A percentile compares a stretch with the other conserved stretches of the same genome.
Conservation (phyloP, 495 filamentous ascomycete species). For the Articulospora tetracladia region DNA sequence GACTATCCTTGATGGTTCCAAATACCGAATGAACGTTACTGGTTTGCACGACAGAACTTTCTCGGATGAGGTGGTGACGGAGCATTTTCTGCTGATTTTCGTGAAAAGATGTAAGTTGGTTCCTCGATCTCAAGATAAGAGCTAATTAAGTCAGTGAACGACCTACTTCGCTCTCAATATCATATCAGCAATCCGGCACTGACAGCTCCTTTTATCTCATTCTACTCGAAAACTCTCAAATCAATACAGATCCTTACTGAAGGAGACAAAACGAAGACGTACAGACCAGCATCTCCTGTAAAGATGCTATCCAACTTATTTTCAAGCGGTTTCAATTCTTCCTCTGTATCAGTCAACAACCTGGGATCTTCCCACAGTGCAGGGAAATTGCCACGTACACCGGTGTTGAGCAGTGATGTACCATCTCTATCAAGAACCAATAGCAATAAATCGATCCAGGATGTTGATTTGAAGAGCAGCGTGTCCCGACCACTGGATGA, state of each 20-base stretch:
- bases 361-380: constrained; percentile 2
- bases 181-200: constrained; percentile 64
- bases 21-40: constrained; percentile 57
- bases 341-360: constrained; percentile 15
- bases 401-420: constrained; percentile 31
- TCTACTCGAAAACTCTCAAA: constrained; percentile 70
- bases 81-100: constrained; percentile 66
- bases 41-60: constrained; percentile 57
- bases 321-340: constrained; percentile 41
- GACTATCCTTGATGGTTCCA: constrained; percentile 34
- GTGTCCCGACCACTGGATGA: constrained; percentile 34
- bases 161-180: constrained; percentile 65
- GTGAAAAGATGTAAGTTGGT: constrained; percentile 59
- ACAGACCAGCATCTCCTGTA: constrained; percentile 73
- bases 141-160: constrained; percentile 43
- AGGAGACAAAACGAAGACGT: constrained; percentile 52
- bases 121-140: background rate
- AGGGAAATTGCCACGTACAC: constrained; percentile 30
- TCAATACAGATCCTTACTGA: constrained; percentile 61
- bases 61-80: constrained; percentile 62
- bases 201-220: constrained; percentile 58
- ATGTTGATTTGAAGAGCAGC: constrained; percentile 28
- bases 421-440: constrained; percentile 33
- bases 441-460: constrained; percentile 42
- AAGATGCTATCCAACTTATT: constrained; percentile 87